Evolutionary conservation across 1,284 basidiomycete genomes (phyloP).

Genomic region (Ustilago shanxiensis): DNA sequence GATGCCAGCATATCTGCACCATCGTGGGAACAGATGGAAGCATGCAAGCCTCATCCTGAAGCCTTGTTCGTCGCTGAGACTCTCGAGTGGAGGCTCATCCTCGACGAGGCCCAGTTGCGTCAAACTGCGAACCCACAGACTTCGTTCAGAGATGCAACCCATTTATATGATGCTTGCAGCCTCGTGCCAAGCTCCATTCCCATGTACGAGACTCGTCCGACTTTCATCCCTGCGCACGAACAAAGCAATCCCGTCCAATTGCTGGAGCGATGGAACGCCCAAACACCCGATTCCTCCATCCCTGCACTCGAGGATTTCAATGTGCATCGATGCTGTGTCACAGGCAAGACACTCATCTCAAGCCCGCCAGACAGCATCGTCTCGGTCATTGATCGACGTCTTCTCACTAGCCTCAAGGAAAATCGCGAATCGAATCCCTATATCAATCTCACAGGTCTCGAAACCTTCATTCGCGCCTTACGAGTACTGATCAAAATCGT

Average conservation of each 20-base stretch:
- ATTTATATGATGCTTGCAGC: constrained; percentile 42
- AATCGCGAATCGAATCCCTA: constrained; percentile 37
- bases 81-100: constrained; percentile 55
- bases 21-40: constrained; percentile 16
- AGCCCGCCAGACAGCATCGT: constrained; percentile 45
- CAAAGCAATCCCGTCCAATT: constrained; percentile 30
- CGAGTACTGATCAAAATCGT: constrained; percentile 39
- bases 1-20: constrained; percentile 12
- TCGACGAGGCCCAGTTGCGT: constrained; percentile 21
- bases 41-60: constrained; percentile 46
- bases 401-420: constrained; percentile 37
- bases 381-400: constrained; percentile 30
- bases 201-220: constrained; percentile 42
- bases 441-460: constrained; percentile 33
- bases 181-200: constrained; percentile 21
- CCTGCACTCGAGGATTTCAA: constrained; percentile 47
- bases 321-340: constrained; percentile 39
- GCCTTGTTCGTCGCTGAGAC: constrained; percentile 53
- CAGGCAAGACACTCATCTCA: constrained; percentile 33
- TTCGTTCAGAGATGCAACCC: not conserved
- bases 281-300: constrained; percentile 10
- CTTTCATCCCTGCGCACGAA: constrained; percentile 18
- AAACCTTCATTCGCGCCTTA: constrained; percentile 43
- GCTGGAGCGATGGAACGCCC: constrained; percentile 16
- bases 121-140: not conserved